A percentile compares a stretch with the other conserved stretches of the same genome.
phyloP scores from a whole-genome alignment of 1,284 basidiomycete genomes.

The Rhodotorula sp. region DNA sequence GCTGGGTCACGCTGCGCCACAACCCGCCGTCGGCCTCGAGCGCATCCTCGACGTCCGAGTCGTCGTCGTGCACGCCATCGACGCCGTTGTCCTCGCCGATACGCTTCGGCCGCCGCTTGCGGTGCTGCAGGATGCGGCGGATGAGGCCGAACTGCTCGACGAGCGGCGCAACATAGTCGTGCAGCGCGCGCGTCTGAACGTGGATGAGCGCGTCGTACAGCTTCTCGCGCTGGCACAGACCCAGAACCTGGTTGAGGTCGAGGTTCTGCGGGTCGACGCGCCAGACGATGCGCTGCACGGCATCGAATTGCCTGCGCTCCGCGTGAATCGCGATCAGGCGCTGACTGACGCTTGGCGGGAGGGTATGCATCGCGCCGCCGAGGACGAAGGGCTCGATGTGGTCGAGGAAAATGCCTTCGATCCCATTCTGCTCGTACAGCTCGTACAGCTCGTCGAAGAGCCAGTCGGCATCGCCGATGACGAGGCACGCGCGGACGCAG shows the following conservation, averaged over 20 bases:
- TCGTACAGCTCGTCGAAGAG: conserved; percentile 93
- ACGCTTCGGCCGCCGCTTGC: conserved; percentile 49
- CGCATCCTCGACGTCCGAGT: conserved; percentile 37
- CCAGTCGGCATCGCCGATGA: conserved; percentile 76
- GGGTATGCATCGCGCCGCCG: conserved; percentile 67
- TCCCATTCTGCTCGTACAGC: conserved; percentile 79
- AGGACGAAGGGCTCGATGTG: conserved; percentile 85
- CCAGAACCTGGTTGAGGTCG: conserved; percentile 91
- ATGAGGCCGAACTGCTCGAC: conserved; percentile 80
- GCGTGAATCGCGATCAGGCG: conserved; percentile 77
- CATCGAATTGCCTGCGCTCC: conserved; percentile 67
- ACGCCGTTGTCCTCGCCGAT: conserved; percentile 42
- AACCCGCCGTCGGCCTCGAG: background rate
- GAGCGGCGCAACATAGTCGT: conserved; percentile 85
- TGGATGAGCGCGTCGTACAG: conserved; percentile 95
- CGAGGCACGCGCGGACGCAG: conserved; percentile 78
- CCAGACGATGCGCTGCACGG: conserved; percentile 89
- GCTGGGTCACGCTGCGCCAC: background rate
- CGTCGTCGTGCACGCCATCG: conserved; percentile 48
- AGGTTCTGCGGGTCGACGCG: conserved; percentile 88
- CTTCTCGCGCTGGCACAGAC: conserved; percentile 74
- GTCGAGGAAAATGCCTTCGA: conserved; percentile 80
- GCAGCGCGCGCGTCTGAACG: conserved; percentile 83
- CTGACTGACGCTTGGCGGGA: conserved; percentile 80
- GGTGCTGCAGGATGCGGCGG: conserved; percentile 63